Conservation (phyloP, 2,329 filamentous ascomycete genomes). For the Ramularia endophylla region DNA sequence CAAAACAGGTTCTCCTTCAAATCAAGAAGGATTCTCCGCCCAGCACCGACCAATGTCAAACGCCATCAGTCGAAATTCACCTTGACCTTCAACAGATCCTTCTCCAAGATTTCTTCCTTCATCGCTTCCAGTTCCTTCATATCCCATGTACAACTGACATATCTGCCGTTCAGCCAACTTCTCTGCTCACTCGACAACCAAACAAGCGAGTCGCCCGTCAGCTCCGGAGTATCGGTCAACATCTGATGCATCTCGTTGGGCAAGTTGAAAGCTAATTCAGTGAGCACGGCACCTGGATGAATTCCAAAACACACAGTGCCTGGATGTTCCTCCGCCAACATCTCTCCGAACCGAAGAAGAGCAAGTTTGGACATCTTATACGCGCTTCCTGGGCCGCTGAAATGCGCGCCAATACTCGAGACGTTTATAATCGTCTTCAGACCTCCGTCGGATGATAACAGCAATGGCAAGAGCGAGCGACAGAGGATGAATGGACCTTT, state of each 20-base stretch:
- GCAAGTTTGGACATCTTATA: slow-evolving; percentile 47
- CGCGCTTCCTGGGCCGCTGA: slow-evolving; percentile 27
- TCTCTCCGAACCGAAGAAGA: slow-evolving; percentile 42
- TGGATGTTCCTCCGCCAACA: slow-evolving; percentile 39
- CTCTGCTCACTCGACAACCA: slow-evolving; percentile 28
- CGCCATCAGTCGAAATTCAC: slow-evolving; percentile 17
- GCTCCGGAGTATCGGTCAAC: slow-evolving; percentile 26
- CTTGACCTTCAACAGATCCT: slow-evolving; percentile 32
- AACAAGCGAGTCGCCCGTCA: slow-evolving; percentile 30
- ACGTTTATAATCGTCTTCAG: slow-evolving; percentile 41
- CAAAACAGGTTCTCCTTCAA: too few relatives aligned
- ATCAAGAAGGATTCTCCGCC: too few relatives aligned
- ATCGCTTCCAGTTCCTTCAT: slow-evolving; percentile 33
- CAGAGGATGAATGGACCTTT: slow-evolving; percentile 36
- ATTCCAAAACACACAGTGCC: slow-evolving; percentile 39
- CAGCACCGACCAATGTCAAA: too few relatives aligned
- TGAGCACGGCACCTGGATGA: slow-evolving; percentile 44
- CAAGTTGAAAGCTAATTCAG: slow-evolving; percentile 37
- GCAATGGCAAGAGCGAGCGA: slow-evolving; percentile 42
- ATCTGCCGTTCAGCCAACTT: slow-evolving; percentile 36
- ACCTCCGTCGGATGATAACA: slow-evolving; percentile 26
- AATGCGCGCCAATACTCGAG: slow-evolving; percentile 37
- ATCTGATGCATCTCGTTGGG: slow-evolving; percentile 25
- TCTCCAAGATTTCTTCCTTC: slow-evolving; percentile 31
- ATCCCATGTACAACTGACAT: slow-evolving; percentile 35